Evolutionary conservation across 805 yeast species (phyloP), one percentile per base, ranked within the genome.

Genomic region (Wickerhamomyces xylosicus): DNA sequence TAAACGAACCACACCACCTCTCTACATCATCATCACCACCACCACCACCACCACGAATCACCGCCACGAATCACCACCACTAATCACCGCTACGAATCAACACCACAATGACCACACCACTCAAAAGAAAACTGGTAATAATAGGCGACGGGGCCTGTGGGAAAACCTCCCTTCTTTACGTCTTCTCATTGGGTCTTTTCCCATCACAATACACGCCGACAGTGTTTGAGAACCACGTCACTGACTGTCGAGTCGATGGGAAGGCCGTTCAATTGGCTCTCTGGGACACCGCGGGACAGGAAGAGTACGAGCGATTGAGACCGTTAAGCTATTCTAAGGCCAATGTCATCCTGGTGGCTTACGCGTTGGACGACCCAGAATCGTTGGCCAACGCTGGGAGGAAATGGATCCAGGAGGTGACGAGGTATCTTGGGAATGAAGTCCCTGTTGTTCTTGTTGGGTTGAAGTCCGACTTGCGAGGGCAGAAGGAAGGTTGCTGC

Each of bases 251-350:
- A 41, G 94, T 89, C 16, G 97, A 87, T 54, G 96, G 96, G 3
- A 87, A 86, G 48, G 82, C 92, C 14, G 95, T 87, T 3, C 81
- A 86, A 46, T 61, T 87, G 40, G 89, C 95, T 2, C 62, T 87
- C 19, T 87, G 97, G 96, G 97, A 87, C 57, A 87, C 96, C 1
- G 96, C 97, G 4, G 97, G 97, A 3, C 96, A 87, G 61, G 97
- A 87, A 63, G 97, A 87, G 60, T 87, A 87, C 56, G 96, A 87
- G 49, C 65, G 96, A 42, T 64, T 89, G 42, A 72, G 96, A 44
- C 96, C 96, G 1, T 64, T 89, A 47, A 82, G 95, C 18, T 89
- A 89, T 54, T 74, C 89, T 10, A 81, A 85, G 50, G 94, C 96
- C 2, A 84, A 89, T 58, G 83, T 85, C 40, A 80, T 89, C 38